A percentile compares a stretch with the other conserved stretches of the same genome.
These are phyloP conservation scores for Cornus controversa DNA, from an alignment of 148 eudicot genomes.

Conservation along the genomic window DNA sequence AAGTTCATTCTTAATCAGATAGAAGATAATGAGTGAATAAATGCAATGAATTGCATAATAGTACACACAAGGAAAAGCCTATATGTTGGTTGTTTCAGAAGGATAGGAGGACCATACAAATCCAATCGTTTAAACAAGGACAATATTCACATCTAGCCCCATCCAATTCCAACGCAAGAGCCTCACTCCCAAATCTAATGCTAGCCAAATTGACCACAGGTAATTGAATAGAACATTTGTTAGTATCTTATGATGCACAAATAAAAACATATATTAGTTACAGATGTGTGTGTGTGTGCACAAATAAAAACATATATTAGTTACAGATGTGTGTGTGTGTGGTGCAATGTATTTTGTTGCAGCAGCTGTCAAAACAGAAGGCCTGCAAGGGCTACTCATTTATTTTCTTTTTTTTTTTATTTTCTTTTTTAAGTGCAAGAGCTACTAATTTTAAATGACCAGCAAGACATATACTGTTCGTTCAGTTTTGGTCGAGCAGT, in stretches of 20 bases:
- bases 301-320: not conserved
- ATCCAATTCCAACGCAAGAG: not conserved
- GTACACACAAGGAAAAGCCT: not conserved
- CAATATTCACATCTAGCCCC: not conserved
- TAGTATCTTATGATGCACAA: not conserved
- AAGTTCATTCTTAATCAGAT: not conserved
- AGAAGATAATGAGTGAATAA: not conserved
- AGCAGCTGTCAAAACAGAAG: too few relatives aligned
- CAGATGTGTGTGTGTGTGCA: too few relatives aligned
- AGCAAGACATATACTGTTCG: not conserved
- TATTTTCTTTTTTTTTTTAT: too few relatives aligned
- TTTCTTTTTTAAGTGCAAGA: not conserved
- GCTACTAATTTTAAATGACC: not conserved
- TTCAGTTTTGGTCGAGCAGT: not conserved
- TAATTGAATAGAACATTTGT: too few relatives aligned
- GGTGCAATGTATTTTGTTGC: too few relatives aligned
- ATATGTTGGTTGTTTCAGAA: not conserved
- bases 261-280: not conserved
- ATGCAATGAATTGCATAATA: not conserved
- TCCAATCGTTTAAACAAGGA: not conserved
- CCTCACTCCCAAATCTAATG: not conserved
- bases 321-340: not conserved
- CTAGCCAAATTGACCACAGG: not conserved
- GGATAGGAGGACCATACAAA: too few relatives aligned
- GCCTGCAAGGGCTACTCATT: too few relatives aligned